phyloP scores from a whole-genome alignment of 2,329 filamentous ascomycete species.

The Fusarium pilosicola region DNA sequence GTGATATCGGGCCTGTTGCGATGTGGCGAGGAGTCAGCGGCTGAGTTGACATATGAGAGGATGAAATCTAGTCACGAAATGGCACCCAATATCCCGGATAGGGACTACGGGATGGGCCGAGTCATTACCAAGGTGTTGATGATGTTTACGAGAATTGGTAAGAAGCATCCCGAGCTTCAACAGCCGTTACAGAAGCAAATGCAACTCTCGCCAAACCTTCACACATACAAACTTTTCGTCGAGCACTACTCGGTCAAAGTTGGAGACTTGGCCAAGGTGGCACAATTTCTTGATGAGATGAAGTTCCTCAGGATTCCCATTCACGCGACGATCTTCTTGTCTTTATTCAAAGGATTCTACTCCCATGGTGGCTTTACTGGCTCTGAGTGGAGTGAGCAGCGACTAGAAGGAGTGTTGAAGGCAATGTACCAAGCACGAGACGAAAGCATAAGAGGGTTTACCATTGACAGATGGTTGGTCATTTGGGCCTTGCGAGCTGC shows the following conservation, averaged over 20 bases:
- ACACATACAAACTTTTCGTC: slow-evolving; percentile 83
- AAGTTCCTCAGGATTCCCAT: slow-evolving; percentile 72
- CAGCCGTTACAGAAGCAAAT: slow-evolving; percentile 67
- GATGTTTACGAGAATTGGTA: slow-evolving; percentile 66
- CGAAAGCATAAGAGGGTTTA: slow-evolving; percentile 56
- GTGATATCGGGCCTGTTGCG: slow-evolving; percentile 82
- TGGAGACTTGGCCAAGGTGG: slow-evolving; percentile 78
- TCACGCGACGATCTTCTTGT: slow-evolving; percentile 80
- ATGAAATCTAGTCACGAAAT: slow-evolving; percentile 76
- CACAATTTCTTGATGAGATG: slow-evolving; percentile 84
- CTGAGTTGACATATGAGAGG: slow-evolving; percentile 81
- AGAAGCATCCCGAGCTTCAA: slow-evolving; percentile 65
- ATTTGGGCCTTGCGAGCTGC: slow-evolving; percentile 72
- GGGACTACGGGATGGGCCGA: slow-evolving; percentile 58
- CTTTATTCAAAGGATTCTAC: slow-evolving; percentile 84
- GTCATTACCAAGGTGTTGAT: slow-evolving; percentile 65
- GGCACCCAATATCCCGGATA: slow-evolving; percentile 53
- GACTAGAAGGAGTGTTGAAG: slow-evolving; percentile 74
- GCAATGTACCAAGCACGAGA: slow-evolving; percentile 69
- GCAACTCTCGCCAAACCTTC: slow-evolving; percentile 76
- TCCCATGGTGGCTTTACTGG: slow-evolving; percentile 72
- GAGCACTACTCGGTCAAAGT: slow-evolving; percentile 74
- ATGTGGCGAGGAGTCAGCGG: slow-evolving; percentile 78
- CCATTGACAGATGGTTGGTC: slow-evolving; percentile 69
- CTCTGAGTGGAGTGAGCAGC: slow-evolving; percentile 76